Evolutionary conservation across 2,329 filamentous ascomycete species (phyloP).

Genomic region (Fusarium guadeloupense): DNA sequence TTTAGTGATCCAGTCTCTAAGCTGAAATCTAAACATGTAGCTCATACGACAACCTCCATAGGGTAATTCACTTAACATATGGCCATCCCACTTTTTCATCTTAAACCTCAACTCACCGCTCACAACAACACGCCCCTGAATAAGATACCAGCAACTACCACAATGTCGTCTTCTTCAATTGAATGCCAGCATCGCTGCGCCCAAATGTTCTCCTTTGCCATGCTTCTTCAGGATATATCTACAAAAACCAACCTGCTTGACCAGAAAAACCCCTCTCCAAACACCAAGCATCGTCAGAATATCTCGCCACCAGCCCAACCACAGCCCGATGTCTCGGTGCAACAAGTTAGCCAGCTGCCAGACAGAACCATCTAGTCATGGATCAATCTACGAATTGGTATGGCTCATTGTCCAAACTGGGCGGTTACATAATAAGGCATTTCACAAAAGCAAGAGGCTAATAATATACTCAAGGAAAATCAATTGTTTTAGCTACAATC

Average conservation of each 20-base stretch:
- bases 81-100: conserved; percentile 17
- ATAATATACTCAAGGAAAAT: conserved; percentile 33
- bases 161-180: conserved; percentile 32
- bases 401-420: background rate
- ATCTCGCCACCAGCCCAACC: conserved; percentile 7
- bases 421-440: background rate
- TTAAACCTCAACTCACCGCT: conserved; percentile 21
- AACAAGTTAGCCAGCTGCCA: conserved; percentile 17
- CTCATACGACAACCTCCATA: conserved; percentile 12
- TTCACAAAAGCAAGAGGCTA: background rate
- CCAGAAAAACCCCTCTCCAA: conserved; percentile 1
- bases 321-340: conserved; percentile 18
- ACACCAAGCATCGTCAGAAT: background rate
- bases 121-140: conserved; percentile 12
- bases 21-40: too few species aligned
- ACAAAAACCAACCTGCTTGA: conserved; percentile 42
- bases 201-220: conserved; percentile 50
- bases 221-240: conserved; percentile 49
- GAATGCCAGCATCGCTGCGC: conserved; percentile 48
- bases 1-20: too few species aligned
- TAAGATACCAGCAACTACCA: conserved; percentile 5
- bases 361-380: conserved; percentile 14
- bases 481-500: conserved; percentile 32
- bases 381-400: background rate
- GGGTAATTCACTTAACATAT: conserved; percentile 7